Evolutionary conservation across 371 early-diverging fungal genomes (phyloP), one percentile per base, ranked within the genome.

Genomic region (Racocetra persica): DNA sequence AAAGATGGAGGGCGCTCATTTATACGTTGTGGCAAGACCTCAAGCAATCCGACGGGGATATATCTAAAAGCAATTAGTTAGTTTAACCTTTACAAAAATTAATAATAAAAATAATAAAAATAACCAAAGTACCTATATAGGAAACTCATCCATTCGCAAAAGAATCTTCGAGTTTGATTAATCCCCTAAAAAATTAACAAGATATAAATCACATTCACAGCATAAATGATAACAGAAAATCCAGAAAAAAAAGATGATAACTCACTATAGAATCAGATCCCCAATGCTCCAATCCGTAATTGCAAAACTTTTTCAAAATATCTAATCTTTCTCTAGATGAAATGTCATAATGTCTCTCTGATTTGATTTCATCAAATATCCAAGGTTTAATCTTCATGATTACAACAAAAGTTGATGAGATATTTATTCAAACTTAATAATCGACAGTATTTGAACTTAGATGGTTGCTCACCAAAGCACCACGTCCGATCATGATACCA

Each of bases 141-240:
- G 83, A 97, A 97, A 49, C 96, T 95, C 87, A 94, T 91, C 97
- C 97, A 97, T 85, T 98, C 99, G 83, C 93, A 90, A 84, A 98
- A 72, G 89, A 94, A 99, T 49, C 95, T 89, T 75, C 99, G 88
- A 1, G 96, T 95, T 3, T 86, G 87, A 82, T 95, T 95, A 8
- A 98, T 90, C 63, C 98, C 98, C 86, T 87, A 72, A 63, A 20
- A n/a, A n/a, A 28, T 38, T 36, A 6, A 52, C 49, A 45, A n/a
- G 11, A 41, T 14, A 13, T 77, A 62, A 49, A 49, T 78, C 8
- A 10, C 8, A 45, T 1, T 45, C 41, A 8, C 38, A 45, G 45
- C 45, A 8, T 45, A 45, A 45, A 45, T 45, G 4, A 45, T 45
- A 8, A 24, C 26, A 28, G 11, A 26, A 63, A 77, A 66, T 80